A percentile compares a stretch with the other conserved stretches of the same genome.
These are phyloP conservation scores for Pelargonium fulgidum DNA, from an alignment of 441 rosid genomes.

Conservation along the genomic window DNA sequence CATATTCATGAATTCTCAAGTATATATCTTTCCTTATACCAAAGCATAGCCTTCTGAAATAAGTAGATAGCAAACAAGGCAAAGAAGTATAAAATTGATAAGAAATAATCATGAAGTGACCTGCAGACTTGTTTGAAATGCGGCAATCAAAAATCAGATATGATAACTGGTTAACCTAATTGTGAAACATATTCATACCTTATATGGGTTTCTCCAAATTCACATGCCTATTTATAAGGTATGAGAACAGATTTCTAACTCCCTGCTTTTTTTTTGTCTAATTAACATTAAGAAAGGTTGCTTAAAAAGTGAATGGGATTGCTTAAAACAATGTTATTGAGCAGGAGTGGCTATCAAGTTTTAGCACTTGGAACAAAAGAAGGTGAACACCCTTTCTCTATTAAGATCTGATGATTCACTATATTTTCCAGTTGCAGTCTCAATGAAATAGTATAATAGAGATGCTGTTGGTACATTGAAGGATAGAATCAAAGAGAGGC, in stretches of 20 bases:
- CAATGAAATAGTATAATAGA: background rate
- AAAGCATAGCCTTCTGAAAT: background rate
- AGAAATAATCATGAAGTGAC: background rate
- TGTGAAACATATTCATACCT: background rate
- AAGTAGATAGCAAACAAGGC: background rate
- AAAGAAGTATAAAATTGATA: background rate
- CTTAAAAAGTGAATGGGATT: background rate
- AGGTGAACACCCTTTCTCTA: background rate
- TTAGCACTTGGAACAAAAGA: constrained; percentile 1
- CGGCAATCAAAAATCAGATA: background rate
- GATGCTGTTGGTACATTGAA: background rate
- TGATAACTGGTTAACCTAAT: background rate
- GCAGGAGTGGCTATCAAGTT: constrained; percentile 1
- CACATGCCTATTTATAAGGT: background rate
- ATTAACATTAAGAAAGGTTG: background rate
- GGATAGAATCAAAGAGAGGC: background rate
- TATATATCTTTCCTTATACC: constrained; percentile 1
- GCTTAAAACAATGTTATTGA: background rate
- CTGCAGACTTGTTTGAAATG: background rate
- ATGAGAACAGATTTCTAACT: background rate
- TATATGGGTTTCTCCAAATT: background rate
- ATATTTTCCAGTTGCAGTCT: background rate
- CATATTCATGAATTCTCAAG: constrained; percentile 2
- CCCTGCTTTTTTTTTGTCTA: background rate
- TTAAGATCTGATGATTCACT: background rate